These are phyloP conservation scores for Paecilomyces formosus DNA, from an alignment of 2,329 filamentous ascomycete species.

Conservation along the genomic window DNA sequence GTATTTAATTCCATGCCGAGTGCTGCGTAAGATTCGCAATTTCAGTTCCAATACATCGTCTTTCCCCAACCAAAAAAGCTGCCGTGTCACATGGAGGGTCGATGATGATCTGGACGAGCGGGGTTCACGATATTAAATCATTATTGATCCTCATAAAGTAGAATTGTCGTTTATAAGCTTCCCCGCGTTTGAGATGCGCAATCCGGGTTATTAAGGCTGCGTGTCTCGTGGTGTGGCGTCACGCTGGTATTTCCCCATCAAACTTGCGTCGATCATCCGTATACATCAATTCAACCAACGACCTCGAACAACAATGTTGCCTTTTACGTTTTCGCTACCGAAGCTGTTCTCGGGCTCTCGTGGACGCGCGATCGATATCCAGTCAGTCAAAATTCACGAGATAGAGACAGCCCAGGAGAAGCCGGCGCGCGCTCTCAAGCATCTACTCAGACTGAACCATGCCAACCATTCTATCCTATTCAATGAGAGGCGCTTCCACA, in stretches of 20 bases:
- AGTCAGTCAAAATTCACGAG: conserved; percentile 65
- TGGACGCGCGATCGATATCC: conserved; percentile 39
- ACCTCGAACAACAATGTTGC: background rate
- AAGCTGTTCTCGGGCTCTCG: background rate
- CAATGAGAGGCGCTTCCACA: conserved; percentile 67
- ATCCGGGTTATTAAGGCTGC: background rate
- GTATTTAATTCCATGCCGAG: background rate
- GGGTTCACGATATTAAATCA: background rate
- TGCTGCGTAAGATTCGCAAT: background rate
- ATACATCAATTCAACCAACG: background rate
- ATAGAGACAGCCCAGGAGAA: conserved; percentile 76
- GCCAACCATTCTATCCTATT: conserved; percentile 80
- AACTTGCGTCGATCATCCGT: background rate
- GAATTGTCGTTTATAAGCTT: background rate
- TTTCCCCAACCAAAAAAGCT: background rate
- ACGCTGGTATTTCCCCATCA: background rate
- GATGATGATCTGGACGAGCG: background rate
- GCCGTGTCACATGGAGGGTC: background rate
- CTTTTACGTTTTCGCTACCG: background rate
- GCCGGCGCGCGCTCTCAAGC: conserved; percentile 74
- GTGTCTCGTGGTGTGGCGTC: background rate
- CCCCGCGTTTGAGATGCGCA: background rate
- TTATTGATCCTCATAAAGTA: background rate
- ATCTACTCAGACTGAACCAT: conserved; percentile 86
- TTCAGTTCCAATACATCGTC: background rate